Conservation (phyloP, 768 basidiomycete genomes). For the Gloeostereum incarnatum region DNA sequence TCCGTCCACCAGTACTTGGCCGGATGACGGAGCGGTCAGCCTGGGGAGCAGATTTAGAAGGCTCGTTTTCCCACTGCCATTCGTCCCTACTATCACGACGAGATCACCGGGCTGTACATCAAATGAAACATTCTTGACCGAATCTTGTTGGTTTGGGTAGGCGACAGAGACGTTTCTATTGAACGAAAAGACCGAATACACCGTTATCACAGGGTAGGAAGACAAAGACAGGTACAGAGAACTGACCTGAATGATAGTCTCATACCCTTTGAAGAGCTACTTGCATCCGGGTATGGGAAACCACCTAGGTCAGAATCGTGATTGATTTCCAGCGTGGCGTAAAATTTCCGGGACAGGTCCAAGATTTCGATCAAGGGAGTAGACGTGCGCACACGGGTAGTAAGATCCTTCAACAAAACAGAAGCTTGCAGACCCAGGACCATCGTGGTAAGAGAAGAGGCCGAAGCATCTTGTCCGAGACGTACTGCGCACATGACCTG, state of each 20-base stretch:
- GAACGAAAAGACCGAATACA: not conserved
- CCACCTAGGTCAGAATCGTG: not conserved
- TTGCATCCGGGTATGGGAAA: conserved; percentile 6
- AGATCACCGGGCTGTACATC: conserved; percentile 29
- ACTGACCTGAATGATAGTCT: conserved; percentile 15
- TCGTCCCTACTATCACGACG: conserved; percentile 34
- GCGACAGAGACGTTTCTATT: conserved; percentile 27
- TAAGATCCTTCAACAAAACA: not conserved
- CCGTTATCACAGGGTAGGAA: not conserved
- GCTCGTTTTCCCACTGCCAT: conserved; percentile 36
- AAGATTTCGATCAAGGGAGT: conserved; percentile 11
- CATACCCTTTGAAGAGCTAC: conserved; percentile 12
- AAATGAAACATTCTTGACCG: conserved; percentile 24
- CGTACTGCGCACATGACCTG: conserved; percentile 15
- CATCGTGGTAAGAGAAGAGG: not conserved
- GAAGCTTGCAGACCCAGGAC: not conserved
- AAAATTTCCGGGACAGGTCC: conserved; percentile 12
- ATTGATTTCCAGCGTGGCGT: conserved; percentile 9
- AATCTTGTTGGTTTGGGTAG: conserved; percentile 17
- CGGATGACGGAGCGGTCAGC: conserved; percentile 20
- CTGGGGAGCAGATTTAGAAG: conserved; percentile 31
- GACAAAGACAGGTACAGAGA: not conserved
- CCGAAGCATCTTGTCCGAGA: not conserved
- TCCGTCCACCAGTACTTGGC: conserved; percentile 31
- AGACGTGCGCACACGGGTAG: conserved; percentile 9